Conservation (phyloP, 1,284 basidiomycete genomes). For the Megacollybia platyphylla region DNA sequence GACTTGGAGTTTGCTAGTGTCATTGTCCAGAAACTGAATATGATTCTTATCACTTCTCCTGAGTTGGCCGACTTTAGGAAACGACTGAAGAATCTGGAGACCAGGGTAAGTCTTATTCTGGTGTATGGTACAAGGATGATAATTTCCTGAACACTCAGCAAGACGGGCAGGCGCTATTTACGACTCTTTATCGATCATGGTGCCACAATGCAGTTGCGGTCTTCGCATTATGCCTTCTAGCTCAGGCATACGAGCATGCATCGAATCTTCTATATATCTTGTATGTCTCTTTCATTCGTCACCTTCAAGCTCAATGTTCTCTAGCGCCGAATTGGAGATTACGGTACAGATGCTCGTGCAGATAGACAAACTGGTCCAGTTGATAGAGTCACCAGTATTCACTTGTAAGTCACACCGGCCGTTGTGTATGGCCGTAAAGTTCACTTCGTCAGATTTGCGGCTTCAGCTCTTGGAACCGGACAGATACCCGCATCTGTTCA, state of each 20-base stretch:
- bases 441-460: slow-evolving; percentile 63
- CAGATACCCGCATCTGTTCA: slow-evolving; percentile 91
- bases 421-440: background rate
- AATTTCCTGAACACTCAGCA: slow-evolving; percentile 29
- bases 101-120: slow-evolving; percentile 47
- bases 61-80: slow-evolving; percentile 91
- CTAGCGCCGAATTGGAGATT: slow-evolving; percentile 89
- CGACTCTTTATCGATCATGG: slow-evolving; percentile 92
- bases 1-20: slow-evolving; percentile 95
- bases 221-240: slow-evolving; percentile 89
- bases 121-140: slow-evolving; percentile 1
- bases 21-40: slow-evolving; percentile 94
- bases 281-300: slow-evolving; percentile 30
- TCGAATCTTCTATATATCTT: slow-evolving; percentile 96
- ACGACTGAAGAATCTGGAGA: slow-evolving; percentile 86
- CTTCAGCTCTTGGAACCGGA: slow-evolving; percentile 96
- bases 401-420: slow-evolving; percentile 53
- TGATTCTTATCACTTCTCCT: slow-evolving; percentile 94
- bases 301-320: slow-evolving; percentile 2
- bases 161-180: slow-evolving; percentile 91
- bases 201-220: slow-evolving; percentile 97
- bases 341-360: slow-evolving; percentile 93
- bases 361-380: slow-evolving; percentile 95
- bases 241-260: slow-evolving; percentile 98
- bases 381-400: slow-evolving; percentile 97